Evolutionary conservation across 2,329 filamentous ascomycete genomes (phyloP).

Genomic region (Cyanodermella asteris): DNA sequence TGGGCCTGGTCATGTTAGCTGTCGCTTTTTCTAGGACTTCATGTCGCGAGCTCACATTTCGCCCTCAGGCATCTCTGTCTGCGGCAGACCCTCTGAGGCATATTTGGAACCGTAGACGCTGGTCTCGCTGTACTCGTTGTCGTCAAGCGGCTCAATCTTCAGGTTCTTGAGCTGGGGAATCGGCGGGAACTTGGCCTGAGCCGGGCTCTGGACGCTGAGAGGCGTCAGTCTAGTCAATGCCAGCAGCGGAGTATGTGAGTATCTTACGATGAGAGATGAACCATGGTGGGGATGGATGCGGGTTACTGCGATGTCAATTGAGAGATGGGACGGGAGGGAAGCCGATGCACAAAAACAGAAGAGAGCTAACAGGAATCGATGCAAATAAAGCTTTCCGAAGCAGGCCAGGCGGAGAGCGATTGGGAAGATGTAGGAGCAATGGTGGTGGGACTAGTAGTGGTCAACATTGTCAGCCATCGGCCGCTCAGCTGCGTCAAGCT

Average conservation of each 20-base stretch:
- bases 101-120: constrained; percentile 79
- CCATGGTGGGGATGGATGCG: constrained; percentile 16
- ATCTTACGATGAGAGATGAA: constrained; percentile 26
- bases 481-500: too few relatives aligned
- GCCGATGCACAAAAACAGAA: background rate
- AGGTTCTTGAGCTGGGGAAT: constrained; percentile 25
- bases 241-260: too few relatives aligned
- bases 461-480: too few relatives aligned
- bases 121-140: constrained; percentile 36
- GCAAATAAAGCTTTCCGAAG: background rate
- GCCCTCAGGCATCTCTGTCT: constrained; percentile 61
- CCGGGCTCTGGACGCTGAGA: too few relatives aligned
- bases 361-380: background rate
- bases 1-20: too few relatives aligned
- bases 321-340: background rate
- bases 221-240: constrained; percentile 18
- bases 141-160: constrained; percentile 19
- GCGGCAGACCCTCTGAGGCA: constrained; percentile 59
- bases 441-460: background rate
- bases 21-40: constrained; percentile 54
- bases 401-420: background rate
- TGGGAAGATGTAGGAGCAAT: background rate
- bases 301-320: background rate
- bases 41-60: too few relatives aligned
- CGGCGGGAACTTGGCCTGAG: constrained; percentile 15